These are phyloP conservation scores for Gossypium davidsonii DNA, from an alignment of 441 rosid genomes.

Conservation along the genomic window DNA sequence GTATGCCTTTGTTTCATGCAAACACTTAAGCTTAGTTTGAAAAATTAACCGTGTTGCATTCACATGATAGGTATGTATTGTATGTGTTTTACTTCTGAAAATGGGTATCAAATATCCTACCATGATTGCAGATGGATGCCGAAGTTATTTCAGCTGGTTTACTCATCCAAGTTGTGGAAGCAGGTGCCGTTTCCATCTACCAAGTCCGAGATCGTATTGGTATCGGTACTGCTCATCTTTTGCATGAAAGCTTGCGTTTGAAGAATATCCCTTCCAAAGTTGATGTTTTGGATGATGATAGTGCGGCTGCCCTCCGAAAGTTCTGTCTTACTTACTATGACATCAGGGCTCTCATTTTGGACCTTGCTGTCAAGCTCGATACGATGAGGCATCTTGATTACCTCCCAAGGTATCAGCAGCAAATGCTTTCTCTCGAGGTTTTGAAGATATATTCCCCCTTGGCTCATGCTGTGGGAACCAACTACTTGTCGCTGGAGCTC, in stretches of 20 bases:
- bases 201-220: conserved; percentile 72
- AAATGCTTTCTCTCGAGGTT: conserved; percentile 63
- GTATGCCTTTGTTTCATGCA: background rate
- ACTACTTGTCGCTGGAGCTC: conserved; percentile 65
- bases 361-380: conserved; percentile 77
- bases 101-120: background rate
- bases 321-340: conserved; percentile 89
- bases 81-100: background rate
- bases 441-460: conserved; percentile 81
- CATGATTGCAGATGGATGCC: conserved; percentile 73
- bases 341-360: conserved; percentile 74
- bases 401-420: conserved; percentile 74
- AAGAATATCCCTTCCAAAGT: conserved; percentile 59
- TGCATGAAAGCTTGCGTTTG: conserved; percentile 77
- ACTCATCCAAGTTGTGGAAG: conserved; percentile 59
- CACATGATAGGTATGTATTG: background rate
- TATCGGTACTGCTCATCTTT: conserved; percentile 73
- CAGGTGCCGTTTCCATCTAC: conserved; percentile 50
- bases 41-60: background rate
- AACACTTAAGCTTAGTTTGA: background rate
- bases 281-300: conserved; percentile 67
- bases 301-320: conserved; percentile 70
- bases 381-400: conserved; percentile 82
- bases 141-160: conserved; percentile 92
- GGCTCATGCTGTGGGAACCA: conserved; percentile 79